Evolutionary conservation across 2,329 filamentous ascomycete genomes (phyloP).

Genomic region (Magnaporthiopsis poae): DNA sequence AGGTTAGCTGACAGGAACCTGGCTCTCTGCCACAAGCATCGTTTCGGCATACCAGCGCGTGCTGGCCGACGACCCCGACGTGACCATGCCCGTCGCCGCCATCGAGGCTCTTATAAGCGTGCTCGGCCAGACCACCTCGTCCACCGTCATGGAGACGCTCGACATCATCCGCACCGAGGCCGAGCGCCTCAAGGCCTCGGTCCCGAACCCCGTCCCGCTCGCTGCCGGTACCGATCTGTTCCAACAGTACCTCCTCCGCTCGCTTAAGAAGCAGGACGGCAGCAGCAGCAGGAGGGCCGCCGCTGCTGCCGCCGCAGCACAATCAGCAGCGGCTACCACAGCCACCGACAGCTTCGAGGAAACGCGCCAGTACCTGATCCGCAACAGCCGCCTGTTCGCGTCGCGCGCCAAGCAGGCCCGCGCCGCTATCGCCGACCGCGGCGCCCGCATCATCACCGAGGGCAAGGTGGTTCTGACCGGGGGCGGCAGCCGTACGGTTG

Average conservation of each 20-base stretch:
- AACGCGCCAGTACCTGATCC: constrained; percentile 71
- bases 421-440: constrained; percentile 71
- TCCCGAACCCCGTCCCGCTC: constrained; percentile 82
- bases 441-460: constrained; percentile 67
- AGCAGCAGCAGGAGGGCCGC: constrained; percentile 10
- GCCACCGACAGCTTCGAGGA: constrained; percentile 60
- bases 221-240: constrained; percentile 93
- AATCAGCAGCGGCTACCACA: constrained; percentile 9
- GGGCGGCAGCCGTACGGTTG: constrained; percentile 76
- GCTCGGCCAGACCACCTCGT: constrained; percentile 67
- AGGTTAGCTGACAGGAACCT: neutral
- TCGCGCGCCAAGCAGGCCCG: constrained; percentile 75
- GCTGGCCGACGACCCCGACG: constrained; percentile 59
- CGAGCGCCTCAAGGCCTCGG: constrained; percentile 62
- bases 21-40: constrained; percentile 31
- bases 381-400: constrained; percentile 80
- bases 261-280: constrained; percentile 43
- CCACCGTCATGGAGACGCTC: constrained; percentile 88
- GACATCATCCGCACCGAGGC: constrained; percentile 73
- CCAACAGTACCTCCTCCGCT: constrained; percentile 81
- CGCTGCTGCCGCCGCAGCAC: constrained; percentile 18
- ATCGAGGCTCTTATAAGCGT: constrained; percentile 62
- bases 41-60: constrained; percentile 45
- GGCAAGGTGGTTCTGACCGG: constrained; percentile 79
- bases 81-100: constrained; percentile 83